These are phyloP conservation scores for Saccharomycopsis sp. DNA, from an alignment of 805 yeast genomes.

Conservation along the genomic window DNA sequence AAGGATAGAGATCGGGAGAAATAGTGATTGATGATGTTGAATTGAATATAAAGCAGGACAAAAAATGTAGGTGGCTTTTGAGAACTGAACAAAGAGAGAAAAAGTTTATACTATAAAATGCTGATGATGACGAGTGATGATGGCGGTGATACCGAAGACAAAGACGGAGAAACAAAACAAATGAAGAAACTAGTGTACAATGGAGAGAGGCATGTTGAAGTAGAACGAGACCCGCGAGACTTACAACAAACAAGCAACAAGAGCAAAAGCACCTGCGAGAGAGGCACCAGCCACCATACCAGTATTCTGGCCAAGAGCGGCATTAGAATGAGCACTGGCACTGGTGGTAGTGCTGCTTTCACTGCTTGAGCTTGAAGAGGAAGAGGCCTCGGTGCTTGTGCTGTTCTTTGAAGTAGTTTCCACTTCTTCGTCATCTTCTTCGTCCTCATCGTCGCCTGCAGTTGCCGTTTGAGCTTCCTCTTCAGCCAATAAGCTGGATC, in stretches of 20 bases:
- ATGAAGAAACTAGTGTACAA: neutral
- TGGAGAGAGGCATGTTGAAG: neutral
- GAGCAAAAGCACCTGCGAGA: slow-evolving; percentile 20
- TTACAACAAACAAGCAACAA: slow-evolving; percentile 18
- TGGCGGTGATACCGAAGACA: neutral
- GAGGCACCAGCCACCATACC: slow-evolving; percentile 11
- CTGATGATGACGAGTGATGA: neutral
- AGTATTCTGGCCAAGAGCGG: slow-evolving; percentile 3
- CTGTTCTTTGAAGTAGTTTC: neutral
- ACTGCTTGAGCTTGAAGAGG: neutral
- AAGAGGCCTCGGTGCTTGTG: neutral
- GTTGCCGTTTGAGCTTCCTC: slow-evolving; percentile 16
- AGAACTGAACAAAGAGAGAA: neutral
- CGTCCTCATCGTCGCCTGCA: slow-evolving; percentile 2
- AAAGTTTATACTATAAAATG: neutral
- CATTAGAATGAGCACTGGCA: slow-evolving; percentile 7
- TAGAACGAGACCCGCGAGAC: neutral
- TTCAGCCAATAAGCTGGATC: slow-evolving; percentile 14
- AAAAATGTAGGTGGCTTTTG: neutral
- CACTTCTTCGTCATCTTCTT: slow-evolving; percentile 1
- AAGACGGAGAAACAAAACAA: neutral
- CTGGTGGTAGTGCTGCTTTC: neutral
- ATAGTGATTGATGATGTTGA: neutral
- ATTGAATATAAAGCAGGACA: neutral
- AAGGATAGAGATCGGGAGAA: neutral